Percentiles rank a stretch among this genome's conserved stretches.
Conservation (phyloP, 2,329 filamentous ascomycete genomes). For the Scedosporium minutisporum region DNA sequence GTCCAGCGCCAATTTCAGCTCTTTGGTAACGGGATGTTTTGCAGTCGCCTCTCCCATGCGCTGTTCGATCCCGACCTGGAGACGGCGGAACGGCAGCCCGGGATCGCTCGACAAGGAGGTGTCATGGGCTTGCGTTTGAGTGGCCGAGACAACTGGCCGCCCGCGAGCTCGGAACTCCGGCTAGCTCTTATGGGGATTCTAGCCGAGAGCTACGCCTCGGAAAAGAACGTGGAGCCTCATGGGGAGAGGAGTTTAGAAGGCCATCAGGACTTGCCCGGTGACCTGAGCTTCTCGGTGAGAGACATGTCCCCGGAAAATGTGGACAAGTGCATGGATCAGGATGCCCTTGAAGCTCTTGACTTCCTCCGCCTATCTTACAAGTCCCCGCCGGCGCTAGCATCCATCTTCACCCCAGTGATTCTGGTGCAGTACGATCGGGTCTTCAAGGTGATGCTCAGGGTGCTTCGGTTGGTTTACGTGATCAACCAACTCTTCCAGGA, state of each 20-base stretch:
- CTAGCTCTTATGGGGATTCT: constrained; percentile 81
- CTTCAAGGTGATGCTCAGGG: constrained; percentile 69
- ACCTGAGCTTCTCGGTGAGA: constrained; percentile 74
- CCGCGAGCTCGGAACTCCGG: constrained; percentile 85
- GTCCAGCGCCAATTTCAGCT: constrained; percentile 75
- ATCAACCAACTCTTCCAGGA: constrained; percentile 56
- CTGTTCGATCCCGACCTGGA: constrained; percentile 78
- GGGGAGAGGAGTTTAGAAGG: constrained; percentile 17
- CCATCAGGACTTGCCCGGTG: constrained; percentile 48
- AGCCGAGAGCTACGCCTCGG: constrained; percentile 55
- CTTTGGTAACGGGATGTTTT: constrained; percentile 76
- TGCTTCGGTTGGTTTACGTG: constrained; percentile 71
- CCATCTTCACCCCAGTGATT: constrained; percentile 61
- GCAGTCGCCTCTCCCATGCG: constrained; percentile 67
- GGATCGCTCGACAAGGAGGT: constrained; percentile 58
- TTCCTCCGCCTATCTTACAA: constrained; percentile 84
- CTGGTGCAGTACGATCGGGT: constrained; percentile 76
- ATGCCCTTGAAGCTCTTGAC: constrained; percentile 80
- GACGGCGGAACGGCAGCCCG: constrained; percentile 63
- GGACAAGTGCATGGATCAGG: constrained; percentile 70
- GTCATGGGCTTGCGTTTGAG: constrained; percentile 76
- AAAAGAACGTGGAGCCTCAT: constrained; percentile 11
- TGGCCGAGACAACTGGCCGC: constrained; percentile 79
- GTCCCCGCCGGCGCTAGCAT: constrained; percentile 58
- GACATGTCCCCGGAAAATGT: constrained; percentile 72